A percentile compares a stretch with the other conserved stretches of the same genome.
Conservation (phyloP, 495 filamentous ascomycete genomes). For the Penicillium steckii region DNA sequence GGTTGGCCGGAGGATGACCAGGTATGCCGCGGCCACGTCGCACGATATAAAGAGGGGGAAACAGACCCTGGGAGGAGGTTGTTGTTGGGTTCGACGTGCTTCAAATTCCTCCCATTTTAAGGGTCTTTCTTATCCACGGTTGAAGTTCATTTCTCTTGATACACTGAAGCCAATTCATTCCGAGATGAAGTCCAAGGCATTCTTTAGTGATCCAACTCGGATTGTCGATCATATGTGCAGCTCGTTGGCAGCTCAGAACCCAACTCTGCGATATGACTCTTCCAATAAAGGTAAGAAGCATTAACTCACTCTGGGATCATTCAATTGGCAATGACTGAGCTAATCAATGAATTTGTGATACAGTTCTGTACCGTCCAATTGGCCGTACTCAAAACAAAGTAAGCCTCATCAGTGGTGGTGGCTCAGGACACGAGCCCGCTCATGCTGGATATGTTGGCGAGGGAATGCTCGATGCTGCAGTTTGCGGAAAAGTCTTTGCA, state of each 20-base stretch:
- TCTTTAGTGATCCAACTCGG: slow-evolving; percentile 6
- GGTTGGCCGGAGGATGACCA: slow-evolving; percentile 1
- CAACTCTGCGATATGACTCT: slow-evolving; percentile 2
- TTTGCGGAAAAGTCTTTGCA: slow-evolving; percentile 13
- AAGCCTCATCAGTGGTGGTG: slow-evolving; percentile 17
- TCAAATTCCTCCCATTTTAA: neutral
- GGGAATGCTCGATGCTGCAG: slow-evolving; percentile 14
- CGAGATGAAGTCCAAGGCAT: slow-evolving; percentile 11
- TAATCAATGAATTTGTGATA: neutral
- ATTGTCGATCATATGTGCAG: slow-evolving; percentile 11
- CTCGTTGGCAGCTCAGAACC: slow-evolving; percentile 6
- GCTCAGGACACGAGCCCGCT: slow-evolving; percentile 15
- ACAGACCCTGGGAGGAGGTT: neutral
- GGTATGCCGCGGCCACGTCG: slow-evolving; percentile 3
- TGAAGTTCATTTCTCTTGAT: neutral
- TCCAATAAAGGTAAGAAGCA: slow-evolving; percentile 4
- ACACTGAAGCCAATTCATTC: neutral
- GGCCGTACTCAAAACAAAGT: slow-evolving; percentile 4
- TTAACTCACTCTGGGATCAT: too few relatives aligned
- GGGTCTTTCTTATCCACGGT: neutral
- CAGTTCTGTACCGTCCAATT: slow-evolving; percentile 6
- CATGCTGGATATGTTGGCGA: slow-evolving; percentile 15
- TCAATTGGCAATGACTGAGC: neutral
- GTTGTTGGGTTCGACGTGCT: slow-evolving; percentile 1
- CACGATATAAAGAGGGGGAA: slow-evolving; percentile 1